These are phyloP conservation scores for Lasiosphaeriaceae sp. DNA, from an alignment of 495 filamentous ascomycete genomes.

Conservation along the genomic window DNA sequence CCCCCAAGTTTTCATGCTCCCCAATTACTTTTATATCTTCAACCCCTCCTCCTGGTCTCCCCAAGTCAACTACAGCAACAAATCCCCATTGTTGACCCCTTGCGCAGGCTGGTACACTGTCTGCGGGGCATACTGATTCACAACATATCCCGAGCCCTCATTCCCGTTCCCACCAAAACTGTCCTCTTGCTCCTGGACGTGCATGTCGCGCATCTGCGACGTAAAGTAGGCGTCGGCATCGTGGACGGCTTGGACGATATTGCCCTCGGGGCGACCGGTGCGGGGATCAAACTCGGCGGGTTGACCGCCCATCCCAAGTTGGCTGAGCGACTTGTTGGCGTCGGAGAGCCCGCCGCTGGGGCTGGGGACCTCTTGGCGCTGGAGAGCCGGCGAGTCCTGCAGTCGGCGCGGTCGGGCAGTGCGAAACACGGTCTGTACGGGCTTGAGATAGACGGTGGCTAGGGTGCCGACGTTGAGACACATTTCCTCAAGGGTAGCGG, in stretches of 20 bases:
- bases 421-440: constrained; percentile 96
- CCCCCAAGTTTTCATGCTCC: no score
- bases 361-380: constrained; percentile 41
- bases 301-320: constrained; percentile 50
- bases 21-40: background rate
- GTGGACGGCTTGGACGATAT: constrained; percentile 62
- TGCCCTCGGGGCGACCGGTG: constrained; percentile 20
- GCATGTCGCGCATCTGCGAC: constrained; percentile 67
- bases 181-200: constrained; percentile 48
- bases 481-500: constrained; percentile 90
- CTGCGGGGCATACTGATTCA: constrained; percentile 64
- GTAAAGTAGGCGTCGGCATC: constrained; percentile 87
- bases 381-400: constrained; percentile 77
- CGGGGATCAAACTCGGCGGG: constrained; percentile 34
- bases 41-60: no score
- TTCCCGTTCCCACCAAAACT: constrained; percentile 45
- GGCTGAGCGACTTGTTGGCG: constrained; percentile 49
- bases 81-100: constrained; percentile 52
- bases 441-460: constrained; percentile 96
- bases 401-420: constrained; percentile 76
- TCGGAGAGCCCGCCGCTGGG: constrained; percentile 38
- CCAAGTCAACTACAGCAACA: constrained; percentile 44
- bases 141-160: constrained; percentile 54
- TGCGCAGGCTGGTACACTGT: constrained; percentile 53
- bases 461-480: constrained; percentile 95